Conservation (phyloP, 129 eudicot species). For the Tagetes erecta region DNA sequence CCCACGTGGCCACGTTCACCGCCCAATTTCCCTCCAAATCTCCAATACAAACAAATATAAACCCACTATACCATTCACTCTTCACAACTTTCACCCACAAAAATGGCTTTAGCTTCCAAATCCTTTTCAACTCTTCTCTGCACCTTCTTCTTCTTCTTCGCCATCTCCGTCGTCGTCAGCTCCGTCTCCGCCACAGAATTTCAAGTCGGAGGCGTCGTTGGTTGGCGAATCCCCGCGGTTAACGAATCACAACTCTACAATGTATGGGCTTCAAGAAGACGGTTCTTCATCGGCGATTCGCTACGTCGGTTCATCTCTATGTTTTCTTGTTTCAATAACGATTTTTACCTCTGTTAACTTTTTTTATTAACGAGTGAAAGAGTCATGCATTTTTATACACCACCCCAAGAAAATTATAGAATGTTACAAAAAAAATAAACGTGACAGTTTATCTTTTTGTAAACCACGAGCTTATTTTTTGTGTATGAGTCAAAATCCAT, state of each 20-base stretch:
- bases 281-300: constrained; percentile 43
- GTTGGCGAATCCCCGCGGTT: constrained; percentile 41
- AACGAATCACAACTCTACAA: constrained; percentile 42
- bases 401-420: no score
- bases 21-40: background rate
- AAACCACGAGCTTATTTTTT: no score
- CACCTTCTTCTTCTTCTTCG: background rate
- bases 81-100: background rate
- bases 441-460: no score
- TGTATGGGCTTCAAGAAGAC: constrained; percentile 39
- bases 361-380: no score
- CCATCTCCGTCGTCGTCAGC: background rate
- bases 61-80: background rate
- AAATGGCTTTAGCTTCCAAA: constrained; percentile 9
- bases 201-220: constrained; percentile 34
- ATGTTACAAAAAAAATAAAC: no score
- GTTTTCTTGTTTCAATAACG: no score
- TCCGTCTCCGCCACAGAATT: constrained; percentile 36
- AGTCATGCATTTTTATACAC: no score
- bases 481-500: no score
- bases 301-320: constrained; percentile 38
- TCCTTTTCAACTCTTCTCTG: no score
- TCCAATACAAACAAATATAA: background rate
- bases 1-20: constrained; percentile 21
- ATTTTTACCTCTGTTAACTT: no score